These are phyloP conservation scores for Clathrus columnatus DNA, from an alignment of 768 basidiomycete species.

Conservation along the genomic window DNA sequence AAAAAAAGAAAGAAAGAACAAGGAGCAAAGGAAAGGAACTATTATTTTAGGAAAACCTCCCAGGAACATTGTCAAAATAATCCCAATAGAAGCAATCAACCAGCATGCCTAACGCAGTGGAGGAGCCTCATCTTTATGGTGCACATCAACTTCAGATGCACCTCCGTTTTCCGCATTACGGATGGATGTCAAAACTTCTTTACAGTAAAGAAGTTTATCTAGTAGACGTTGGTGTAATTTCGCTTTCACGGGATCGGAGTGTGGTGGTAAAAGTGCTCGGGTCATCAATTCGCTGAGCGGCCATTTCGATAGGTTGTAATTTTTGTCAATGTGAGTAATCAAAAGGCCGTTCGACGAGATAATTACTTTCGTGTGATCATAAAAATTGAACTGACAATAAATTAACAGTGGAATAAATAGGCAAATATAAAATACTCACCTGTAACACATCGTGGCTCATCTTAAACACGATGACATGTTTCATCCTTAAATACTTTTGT, in stretches of 20 bases:
- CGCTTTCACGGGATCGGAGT: slow-evolving; percentile 42
- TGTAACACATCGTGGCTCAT: slow-evolving; percentile 93
- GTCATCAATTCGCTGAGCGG: slow-evolving; percentile 65
- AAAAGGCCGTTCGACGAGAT: slow-evolving; percentile 71
- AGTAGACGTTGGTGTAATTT: slow-evolving; percentile 58
- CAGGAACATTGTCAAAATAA: too few relatives aligned
- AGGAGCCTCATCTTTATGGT: background rate
- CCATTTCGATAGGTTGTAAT: slow-evolving; percentile 68
- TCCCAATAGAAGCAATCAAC: background rate
- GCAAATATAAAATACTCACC: slow-evolving; percentile 36
- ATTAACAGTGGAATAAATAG: background rate
- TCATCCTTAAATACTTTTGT: slow-evolving; percentile 92
- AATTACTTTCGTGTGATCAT: slow-evolving; percentile 93
- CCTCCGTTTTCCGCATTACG: slow-evolving; percentile 7
- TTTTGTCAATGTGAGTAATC: slow-evolving; percentile 88
- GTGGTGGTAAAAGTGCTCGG: slow-evolving; percentile 31
- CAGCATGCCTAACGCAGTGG: slow-evolving; percentile 10
- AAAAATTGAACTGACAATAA: slow-evolving; percentile 84
- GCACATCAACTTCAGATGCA: background rate
- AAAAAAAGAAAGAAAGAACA: background rate
- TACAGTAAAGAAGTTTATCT: slow-evolving; percentile 80
- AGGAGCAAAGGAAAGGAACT: too few relatives aligned
- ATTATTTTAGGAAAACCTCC: too few relatives aligned
- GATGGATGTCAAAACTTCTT: slow-evolving; percentile 72
- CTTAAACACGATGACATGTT: slow-evolving; percentile 94